Evolutionary conservation across 345 rosid genomes (phyloP), one percentile per base, ranked within the genome.

Genomic region (Salix arbutifolia): DNA sequence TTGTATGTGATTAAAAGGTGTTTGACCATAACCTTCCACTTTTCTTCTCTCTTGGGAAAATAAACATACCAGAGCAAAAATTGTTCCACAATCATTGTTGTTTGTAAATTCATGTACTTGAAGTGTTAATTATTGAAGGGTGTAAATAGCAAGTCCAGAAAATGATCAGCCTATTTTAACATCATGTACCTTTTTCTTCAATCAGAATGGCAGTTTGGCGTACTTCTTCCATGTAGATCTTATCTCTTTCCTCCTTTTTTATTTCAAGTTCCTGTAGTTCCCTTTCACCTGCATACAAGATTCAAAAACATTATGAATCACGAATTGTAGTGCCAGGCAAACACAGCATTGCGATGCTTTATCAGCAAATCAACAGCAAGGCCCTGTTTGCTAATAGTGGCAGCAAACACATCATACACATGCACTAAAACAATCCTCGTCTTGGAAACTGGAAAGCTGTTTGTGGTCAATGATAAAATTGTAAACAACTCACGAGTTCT

Each of bases 211-310:
- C 72, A 31, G 79, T 81, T 81, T 81, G 84, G 77, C 74, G 33
- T 69, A 76, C 79, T 75, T 93, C 97, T 77, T 85, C 86, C 21
- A 33, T 74, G 79, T 83, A 86, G 66, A 80, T 71, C 73, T 81
- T 90, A 76, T 91, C 85, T 52, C 33, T 84, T 77, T 91, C 89
- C 62, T 90, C 89, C 76, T 84, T 86, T 84, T 85, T 87, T 73
- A 78, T 60, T 79, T 80, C 88, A n/a, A 93, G 92, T 71, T 91
- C 90, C 78, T 81, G 84, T 72, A 92, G 71, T 74, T 92, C 90
- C 85, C 85, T 86, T 72, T 87, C 91, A 66, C 91, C 99, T 93
- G 77, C 78, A 74, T 69, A 31, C 2, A 74, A 16, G 50, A 85
- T 81, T 84, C 70, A 68, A 75, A 60, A 30, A 33, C 68, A 26